Evolutionary conservation across 2,329 filamentous ascomycete species (phyloP).

Genomic region (Neoscytalidium dimidiatum): DNA sequence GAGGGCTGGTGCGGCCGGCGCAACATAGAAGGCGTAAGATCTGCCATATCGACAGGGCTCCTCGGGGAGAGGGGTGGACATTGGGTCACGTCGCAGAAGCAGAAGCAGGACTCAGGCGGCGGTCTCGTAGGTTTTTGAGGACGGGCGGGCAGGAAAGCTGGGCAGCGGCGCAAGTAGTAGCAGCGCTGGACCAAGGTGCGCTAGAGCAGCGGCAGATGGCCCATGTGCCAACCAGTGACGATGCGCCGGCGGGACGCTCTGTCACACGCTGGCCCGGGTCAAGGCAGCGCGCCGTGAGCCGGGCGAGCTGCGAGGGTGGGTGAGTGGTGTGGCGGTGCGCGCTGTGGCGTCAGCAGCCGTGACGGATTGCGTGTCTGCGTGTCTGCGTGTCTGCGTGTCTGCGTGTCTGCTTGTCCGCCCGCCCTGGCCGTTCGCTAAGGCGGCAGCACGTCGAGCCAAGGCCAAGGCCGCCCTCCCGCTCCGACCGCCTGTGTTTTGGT

Average conservation of each 20-base stretch:
- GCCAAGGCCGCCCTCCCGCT: not conserved
- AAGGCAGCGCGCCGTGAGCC: not conserved
- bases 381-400: no score
- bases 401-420: no score
- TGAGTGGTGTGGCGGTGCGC: not conserved
- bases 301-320: no score
- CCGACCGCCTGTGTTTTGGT: not conserved
- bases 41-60: constrained; percentile 13
- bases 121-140: not conserved
- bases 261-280: not conserved
- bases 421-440: no score
- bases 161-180: not conserved
- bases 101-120: no score
- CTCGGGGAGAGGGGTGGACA: not conserved
- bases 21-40: constrained; percentile 4
- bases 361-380: no score
- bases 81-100: not conserved
- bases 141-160: not conserved
- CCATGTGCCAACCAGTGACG: not conserved
- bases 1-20: constrained; percentile 11
- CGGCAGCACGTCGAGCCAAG: no score
- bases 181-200: not conserved
- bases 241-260: not conserved
- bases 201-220: not conserved
- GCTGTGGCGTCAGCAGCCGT: not conserved